Base-by-base conservation (phyloP, 768 basidiomycete genomes). In the Grammothele lineata region DNA sequence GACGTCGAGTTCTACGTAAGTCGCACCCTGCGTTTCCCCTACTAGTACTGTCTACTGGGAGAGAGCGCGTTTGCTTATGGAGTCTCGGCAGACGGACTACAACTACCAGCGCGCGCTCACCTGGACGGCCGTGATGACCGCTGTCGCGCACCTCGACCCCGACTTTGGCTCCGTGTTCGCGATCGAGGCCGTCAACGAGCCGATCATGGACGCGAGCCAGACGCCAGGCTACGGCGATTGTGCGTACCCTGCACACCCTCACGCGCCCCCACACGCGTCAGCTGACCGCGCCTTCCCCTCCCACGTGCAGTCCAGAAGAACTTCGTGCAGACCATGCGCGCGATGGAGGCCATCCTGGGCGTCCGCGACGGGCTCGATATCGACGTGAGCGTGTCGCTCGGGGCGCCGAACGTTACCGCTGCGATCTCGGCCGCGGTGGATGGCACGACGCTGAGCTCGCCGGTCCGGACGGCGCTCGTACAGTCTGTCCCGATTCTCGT, bases 61-160 rank as follows among this genome's bases (percentile, higher is more conserved):
- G 30, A 8, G 15, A 32, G 8, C 30, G 30, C 30, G 15, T 32
- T 15, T 32, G 30, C 5, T 6, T 40, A n/a, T n/a, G n/a, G n/a
- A n/a, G 22, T 11, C 35, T 43, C 27, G 10, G 12, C 57, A 86
- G 87, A 89, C 83, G 2, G 67, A 69, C 4, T 69, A 76, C 43
- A 91, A 91, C 61, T 91, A 87, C 52, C 76, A 80, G 48, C 82
- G 88, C 5, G 88, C 88, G 7, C 68, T 91, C 37, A 66, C 83
- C n/a, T 91, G 88, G 88, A 80, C 86, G 0, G 81, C 80, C 11
- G 83, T 90, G 17, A 89, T 90, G 82, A 83, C 88, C 1, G 64
- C 75, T 9, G 67, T 91, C 4, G 67, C 84, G 1, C 88, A 91
- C 55, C 64, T 85, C 26, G 82, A 89, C 58, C 73, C 86, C 5